These are phyloP conservation scores for Acanthamoeba rhysodes DNA, from an alignment of 208 protist species.

Conservation along the genomic window DNA sequence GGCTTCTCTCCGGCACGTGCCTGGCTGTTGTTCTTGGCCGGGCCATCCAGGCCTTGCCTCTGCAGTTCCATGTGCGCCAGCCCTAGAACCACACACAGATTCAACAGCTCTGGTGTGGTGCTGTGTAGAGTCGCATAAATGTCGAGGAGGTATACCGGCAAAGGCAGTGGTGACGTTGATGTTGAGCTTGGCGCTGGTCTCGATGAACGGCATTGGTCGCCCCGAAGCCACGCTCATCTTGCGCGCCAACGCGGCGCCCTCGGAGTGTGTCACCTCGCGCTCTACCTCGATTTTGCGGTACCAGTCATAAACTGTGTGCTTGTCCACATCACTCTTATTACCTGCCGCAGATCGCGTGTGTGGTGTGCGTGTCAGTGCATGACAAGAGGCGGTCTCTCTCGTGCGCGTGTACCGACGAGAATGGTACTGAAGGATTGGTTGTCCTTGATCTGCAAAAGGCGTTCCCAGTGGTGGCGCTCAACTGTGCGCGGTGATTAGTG, in stretches of 20 bases:
- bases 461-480: background rate
- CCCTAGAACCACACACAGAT: too few relatives aligned
- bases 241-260: background rate
- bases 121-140: too few relatives aligned
- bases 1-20: too few relatives aligned
- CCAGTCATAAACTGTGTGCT: background rate
- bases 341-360: background rate
- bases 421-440: background rate
- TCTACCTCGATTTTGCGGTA: background rate
- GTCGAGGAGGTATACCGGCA: background rate
- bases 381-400: too few relatives aligned
- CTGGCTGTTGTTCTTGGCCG: too few relatives aligned
- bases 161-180: slow-evolving; percentile 11
- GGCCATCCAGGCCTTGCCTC: too few relatives aligned
- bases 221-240: background rate
- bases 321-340: background rate
- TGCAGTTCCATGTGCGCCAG: too few relatives aligned
- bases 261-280: background rate
- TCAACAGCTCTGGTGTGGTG: too few relatives aligned
- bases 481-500: slow-evolving; percentile 8
- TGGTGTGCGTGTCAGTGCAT: background rate
- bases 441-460: background rate
- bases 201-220: background rate
- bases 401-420: background rate
- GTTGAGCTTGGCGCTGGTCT: slow-evolving; percentile 56